These are phyloP conservation scores for Cyclostephanos invisitatus DNA, from an alignment of 108 stramenopile genomes.

Conservation along the genomic window DNA sequence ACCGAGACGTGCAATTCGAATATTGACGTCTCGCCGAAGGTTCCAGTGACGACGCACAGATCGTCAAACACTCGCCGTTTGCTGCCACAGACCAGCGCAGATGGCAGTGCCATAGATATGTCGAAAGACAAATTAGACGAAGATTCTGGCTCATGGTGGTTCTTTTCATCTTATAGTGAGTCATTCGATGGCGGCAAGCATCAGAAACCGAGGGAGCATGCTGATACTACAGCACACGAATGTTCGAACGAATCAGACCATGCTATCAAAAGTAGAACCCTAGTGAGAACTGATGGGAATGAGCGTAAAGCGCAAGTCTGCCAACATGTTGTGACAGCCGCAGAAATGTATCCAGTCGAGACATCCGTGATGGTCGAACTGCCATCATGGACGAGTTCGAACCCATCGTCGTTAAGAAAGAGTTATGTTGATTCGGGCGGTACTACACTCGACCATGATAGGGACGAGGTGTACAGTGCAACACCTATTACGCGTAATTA, in stretches of 20 bases:
- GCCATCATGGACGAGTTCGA: not conserved
- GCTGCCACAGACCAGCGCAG: not conserved
- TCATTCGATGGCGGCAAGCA: slow-evolving; percentile 10
- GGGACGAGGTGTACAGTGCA: not conserved
- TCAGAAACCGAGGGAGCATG: not conserved
- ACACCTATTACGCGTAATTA: slow-evolving; percentile 11
- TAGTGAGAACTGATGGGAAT: not conserved
- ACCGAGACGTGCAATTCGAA: not conserved
- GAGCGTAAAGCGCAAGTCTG: not conserved
- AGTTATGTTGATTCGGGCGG: slow-evolving; percentile 10
- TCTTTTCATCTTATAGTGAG: slow-evolving; percentile 26
- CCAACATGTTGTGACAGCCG: not conserved
- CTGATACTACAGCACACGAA: slow-evolving; percentile 2
- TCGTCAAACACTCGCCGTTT: not conserved
- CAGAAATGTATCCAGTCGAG: not conserved
- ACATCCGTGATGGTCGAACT: not conserved
- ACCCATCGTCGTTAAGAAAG: not conserved
- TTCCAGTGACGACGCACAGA: not conserved
- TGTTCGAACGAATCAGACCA: not conserved
- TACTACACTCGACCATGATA: slow-evolving; percentile 15
- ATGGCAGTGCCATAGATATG: slow-evolving; percentile 17
- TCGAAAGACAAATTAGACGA: slow-evolving; percentile 24
- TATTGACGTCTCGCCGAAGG: not conserved
- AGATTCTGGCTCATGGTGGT: slow-evolving; percentile 31
- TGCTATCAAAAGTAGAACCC: not conserved